Evolutionary conservation across 768 basidiomycete genomes (phyloP).

Genomic region (Tephrocybe sp.): DNA sequence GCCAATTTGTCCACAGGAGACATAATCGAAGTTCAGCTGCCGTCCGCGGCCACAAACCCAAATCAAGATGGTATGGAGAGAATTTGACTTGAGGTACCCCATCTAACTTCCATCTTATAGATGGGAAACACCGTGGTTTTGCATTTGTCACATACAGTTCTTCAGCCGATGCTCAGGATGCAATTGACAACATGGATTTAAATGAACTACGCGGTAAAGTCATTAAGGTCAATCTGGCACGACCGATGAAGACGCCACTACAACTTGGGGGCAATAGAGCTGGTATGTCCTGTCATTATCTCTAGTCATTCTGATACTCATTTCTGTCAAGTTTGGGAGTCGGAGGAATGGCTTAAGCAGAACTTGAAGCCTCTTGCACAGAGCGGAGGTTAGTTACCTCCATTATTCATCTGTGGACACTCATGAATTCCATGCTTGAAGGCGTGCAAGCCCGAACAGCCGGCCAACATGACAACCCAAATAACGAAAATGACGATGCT

Average conservation of each 20-base stretch:
- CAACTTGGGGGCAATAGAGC: conserved; percentile 76
- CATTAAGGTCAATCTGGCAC: conserved; percentile 82
- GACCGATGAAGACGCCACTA: conserved; percentile 72
- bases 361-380: conserved; percentile 77
- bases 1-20: conserved; percentile 58
- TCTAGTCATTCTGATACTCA: neutral
- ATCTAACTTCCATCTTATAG: conserved; percentile 25
- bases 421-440: conserved; percentile 23
- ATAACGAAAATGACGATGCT: conserved; percentile 38
- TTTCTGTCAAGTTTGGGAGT: conserved; percentile 80
- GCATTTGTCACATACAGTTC: conserved; percentile 89
- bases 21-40: conserved; percentile 89
- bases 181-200: conserved; percentile 98
- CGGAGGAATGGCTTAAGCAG: conserved; percentile 89
- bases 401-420: neutral
- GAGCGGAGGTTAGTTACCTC: conserved; percentile 59
- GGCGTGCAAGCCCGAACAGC: conserved; percentile 57
- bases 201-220: conserved; percentile 82
- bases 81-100: conserved; percentile 12
- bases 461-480: conserved; percentile 27
- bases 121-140: conserved; percentile 88
- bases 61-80: conserved; percentile 52
- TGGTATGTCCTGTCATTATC: conserved; percentile 43
- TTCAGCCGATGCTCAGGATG: conserved; percentile 86
- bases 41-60: conserved; percentile 73